Percentiles rank a stretch among this genome's conserved stretches.
phyloP scores from a whole-genome alignment of 768 basidiomycete genomes.

The Leucosporidium creatinivorum region DNA sequence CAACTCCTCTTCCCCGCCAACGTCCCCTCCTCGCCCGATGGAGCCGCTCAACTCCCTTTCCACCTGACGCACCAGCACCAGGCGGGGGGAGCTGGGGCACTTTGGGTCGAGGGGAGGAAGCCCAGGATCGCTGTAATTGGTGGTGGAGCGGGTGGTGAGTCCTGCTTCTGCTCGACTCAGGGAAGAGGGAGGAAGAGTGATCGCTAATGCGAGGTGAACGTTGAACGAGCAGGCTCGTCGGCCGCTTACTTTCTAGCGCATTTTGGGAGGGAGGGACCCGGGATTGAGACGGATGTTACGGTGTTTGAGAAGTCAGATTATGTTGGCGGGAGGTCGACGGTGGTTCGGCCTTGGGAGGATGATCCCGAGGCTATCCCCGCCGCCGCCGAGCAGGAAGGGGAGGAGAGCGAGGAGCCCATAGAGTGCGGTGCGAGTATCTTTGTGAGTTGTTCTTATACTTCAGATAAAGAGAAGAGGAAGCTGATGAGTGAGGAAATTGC shows the following conservation, averaged over 20 bases:
- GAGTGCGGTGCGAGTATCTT: constrained; percentile 89
- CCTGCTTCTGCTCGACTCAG: not conserved
- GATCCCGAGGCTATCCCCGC: constrained; percentile 3
- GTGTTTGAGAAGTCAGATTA: constrained; percentile 59
- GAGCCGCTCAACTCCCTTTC: not conserved
- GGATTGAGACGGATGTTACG: constrained; percentile 66
- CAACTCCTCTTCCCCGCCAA: constrained; percentile 22
- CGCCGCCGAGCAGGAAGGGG: not conserved
- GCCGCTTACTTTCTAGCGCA: constrained; percentile 26
- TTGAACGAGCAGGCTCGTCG: constrained; percentile 16
- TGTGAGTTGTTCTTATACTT: constrained; percentile 42
- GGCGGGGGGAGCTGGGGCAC: not conserved
- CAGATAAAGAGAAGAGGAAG: too few species aligned
- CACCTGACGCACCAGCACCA: not conserved
- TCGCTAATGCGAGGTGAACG: not conserved
- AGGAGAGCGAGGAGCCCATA: constrained; percentile 40
- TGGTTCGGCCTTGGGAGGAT: constrained; percentile 26
- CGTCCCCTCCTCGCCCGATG: not conserved
- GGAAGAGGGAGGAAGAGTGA: not conserved
- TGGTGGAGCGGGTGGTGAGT: constrained; percentile 19
- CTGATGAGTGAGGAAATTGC: not conserved
- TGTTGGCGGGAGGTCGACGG: constrained; percentile 26
- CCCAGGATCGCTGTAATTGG: constrained; percentile 18
- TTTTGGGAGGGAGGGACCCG: constrained; percentile 33
- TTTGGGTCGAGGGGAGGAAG: not conserved